Evolutionary conservation across 306 rosid species (phyloP).

Genomic region (Comarum palustre): DNA sequence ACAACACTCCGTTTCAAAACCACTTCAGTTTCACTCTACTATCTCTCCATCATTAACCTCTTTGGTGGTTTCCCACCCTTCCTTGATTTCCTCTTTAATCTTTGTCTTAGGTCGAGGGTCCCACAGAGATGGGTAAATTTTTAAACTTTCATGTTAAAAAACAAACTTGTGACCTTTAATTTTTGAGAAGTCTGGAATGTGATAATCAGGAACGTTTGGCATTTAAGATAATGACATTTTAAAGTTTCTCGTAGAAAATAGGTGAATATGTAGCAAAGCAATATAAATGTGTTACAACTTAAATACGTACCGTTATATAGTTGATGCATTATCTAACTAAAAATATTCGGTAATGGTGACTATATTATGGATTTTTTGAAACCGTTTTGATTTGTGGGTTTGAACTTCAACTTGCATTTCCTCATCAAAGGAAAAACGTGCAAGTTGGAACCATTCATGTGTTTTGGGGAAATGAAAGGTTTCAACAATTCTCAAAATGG

Average conservation of each 20-base stretch:
- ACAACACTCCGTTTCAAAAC: not conserved
- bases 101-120: not conserved
- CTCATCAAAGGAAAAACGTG: too few relatives aligned
- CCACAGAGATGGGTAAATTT: not conserved
- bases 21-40: not conserved
- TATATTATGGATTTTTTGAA: not conserved
- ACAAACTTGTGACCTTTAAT: too few relatives aligned
- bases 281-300: not conserved
- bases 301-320: not conserved
- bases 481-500: not conserved
- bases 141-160: too few relatives aligned
- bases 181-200: too few relatives aligned
- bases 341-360: too few relatives aligned
- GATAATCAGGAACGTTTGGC: too few relatives aligned
- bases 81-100: not conserved
- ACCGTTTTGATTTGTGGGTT: not conserved
- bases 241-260: too few relatives aligned
- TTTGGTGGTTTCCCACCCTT: constrained; percentile 17
- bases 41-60: constrained; percentile 9
- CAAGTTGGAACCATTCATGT: not conserved
- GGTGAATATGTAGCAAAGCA: too few relatives aligned
- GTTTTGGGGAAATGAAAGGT: not conserved
- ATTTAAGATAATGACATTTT: too few relatives aligned
- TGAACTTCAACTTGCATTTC: not conserved
- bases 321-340: too few relatives aligned